These are phyloP conservation scores for Eucalyptus pumila DNA, from an alignment of 345 rosid genomes.

Conservation along the genomic window DNA sequence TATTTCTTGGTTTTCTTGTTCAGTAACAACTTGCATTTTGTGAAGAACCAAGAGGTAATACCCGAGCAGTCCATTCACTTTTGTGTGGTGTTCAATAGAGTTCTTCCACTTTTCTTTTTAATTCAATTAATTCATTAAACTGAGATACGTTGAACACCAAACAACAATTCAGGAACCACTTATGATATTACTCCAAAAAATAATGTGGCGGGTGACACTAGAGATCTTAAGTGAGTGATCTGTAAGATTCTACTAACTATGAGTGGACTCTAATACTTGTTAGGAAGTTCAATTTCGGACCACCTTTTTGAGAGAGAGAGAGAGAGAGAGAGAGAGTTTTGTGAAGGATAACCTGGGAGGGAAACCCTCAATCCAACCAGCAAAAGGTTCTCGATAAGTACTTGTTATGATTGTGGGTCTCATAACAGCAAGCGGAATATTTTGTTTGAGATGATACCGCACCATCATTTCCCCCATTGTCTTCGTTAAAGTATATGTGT, in stretches of 20 bases:
- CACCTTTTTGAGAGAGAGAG: background rate
- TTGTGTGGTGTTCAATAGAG: background rate
- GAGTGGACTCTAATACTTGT: no score
- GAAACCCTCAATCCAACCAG: slow-evolving; percentile 30
- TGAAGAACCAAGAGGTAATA: background rate
- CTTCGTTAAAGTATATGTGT: slow-evolving; percentile 27
- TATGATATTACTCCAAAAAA: no score
- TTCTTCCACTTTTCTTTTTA: background rate
- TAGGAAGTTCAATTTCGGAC: no score
- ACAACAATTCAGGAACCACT: no score
- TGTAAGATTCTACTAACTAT: no score
- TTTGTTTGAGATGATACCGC: slow-evolving; percentile 8
- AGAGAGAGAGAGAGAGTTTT: background rate
- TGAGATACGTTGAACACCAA: no score
- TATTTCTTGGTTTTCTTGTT: background rate
- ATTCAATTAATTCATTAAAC: no score
- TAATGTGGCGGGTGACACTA: no score
- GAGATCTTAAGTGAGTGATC: no score
- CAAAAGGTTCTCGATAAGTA: slow-evolving; percentile 25
- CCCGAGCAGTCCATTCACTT: background rate
- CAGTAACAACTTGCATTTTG: background rate
- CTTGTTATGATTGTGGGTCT: slow-evolving; percentile 23
- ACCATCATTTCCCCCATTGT: slow-evolving; percentile 37
- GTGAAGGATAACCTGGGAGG: background rate
- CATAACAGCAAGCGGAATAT: slow-evolving; percentile 8